Conservation (phyloP, 805 yeast species). For the Candida ficus region DNA sequence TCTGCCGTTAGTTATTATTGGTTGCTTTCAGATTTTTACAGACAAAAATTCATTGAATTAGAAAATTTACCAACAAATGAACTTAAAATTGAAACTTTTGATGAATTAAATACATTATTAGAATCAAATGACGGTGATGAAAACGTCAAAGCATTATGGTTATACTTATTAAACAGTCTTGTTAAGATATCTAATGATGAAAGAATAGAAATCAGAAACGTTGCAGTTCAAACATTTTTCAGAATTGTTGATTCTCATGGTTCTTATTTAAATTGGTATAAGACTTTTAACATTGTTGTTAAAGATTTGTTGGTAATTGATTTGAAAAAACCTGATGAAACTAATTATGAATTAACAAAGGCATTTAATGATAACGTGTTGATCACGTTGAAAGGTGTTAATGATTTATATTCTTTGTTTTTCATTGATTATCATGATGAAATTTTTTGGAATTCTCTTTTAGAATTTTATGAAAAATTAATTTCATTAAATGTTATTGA, state of each 20-base stretch:
- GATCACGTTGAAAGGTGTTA: constrained; percentile 60
- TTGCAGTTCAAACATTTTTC: constrained; percentile 84
- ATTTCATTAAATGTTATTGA: constrained; percentile 42
- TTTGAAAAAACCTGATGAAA: constrained; percentile 12
- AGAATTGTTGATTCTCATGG: constrained; percentile 76
- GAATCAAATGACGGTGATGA: constrained; percentile 16
- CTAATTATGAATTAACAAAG: constrained; percentile 25
- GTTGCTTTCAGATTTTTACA: constrained; percentile 77
- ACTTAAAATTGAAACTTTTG: constrained; percentile 15
- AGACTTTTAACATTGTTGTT: constrained; percentile 61
- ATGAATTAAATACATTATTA: constrained; percentile 26
- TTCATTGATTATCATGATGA: constrained; percentile 32
- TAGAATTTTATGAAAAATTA: constrained; percentile 42
- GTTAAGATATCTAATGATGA: constrained; percentile 59
- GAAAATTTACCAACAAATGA: constrained; percentile 4
- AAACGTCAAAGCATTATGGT: constrained; percentile 45
- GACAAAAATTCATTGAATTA: constrained; percentile 18
- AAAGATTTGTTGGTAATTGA: constrained; percentile 38
- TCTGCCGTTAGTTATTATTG: constrained; percentile 90
- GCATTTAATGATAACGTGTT: constrained; percentile 60
- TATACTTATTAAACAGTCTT: constrained; percentile 55
- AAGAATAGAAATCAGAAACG: constrained; percentile 81
- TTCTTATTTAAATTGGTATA: constrained; percentile 54
- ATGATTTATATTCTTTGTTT: constrained; percentile 53
- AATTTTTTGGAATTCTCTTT: constrained; percentile 51